Evolutionary conservation across 495 filamentous ascomycete genomes (phyloP).

Genomic region (Parathielavia hyrcaniae): DNA sequence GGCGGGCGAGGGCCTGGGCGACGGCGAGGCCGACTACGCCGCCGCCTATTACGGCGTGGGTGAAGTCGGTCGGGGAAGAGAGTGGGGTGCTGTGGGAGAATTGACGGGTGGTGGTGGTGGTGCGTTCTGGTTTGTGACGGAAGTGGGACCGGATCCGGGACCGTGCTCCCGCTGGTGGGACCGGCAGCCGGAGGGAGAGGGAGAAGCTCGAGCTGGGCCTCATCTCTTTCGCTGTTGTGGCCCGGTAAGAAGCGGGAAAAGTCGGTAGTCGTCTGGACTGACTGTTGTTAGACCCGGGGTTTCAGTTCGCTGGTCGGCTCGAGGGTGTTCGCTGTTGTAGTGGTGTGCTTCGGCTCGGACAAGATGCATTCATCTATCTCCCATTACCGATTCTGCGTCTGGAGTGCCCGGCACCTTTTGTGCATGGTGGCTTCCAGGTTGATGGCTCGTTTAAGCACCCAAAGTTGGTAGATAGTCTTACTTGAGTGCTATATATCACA

Average conservation of each 20-base stretch:
- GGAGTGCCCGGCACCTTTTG: too few relatives aligned
- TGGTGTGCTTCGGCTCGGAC: too few relatives aligned
- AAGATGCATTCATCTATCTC: too few relatives aligned
- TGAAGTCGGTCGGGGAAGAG: constrained; percentile 58
- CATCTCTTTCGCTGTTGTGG: neutral
- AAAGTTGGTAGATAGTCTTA: too few relatives aligned
- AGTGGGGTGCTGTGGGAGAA: constrained; percentile 31
- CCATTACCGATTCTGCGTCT: too few relatives aligned
- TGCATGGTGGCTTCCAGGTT: too few relatives aligned
- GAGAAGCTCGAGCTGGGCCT: neutral
- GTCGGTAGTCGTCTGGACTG: neutral
- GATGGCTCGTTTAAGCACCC: too few relatives aligned
- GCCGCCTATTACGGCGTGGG: constrained; percentile 81
- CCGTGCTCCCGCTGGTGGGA: neutral
- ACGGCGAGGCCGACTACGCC: constrained; percentile 91
- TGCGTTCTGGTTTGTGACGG: neutral
- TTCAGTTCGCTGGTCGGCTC: too few relatives aligned
- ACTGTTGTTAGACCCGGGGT: neutral
- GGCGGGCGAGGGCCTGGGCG: constrained; percentile 63
- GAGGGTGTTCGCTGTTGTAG: too few relatives aligned
- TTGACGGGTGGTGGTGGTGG: constrained; percentile 1
- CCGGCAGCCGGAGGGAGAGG: neutral
- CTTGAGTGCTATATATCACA: too few relatives aligned
- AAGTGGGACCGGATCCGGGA: neutral
- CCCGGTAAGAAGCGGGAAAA: neutral